Percentiles rank a stretch among this genome's conserved stretches.
These are phyloP conservation scores for Ochromonas danica DNA, from an alignment of 108 stramenopile species.

Conservation along the genomic window DNA sequence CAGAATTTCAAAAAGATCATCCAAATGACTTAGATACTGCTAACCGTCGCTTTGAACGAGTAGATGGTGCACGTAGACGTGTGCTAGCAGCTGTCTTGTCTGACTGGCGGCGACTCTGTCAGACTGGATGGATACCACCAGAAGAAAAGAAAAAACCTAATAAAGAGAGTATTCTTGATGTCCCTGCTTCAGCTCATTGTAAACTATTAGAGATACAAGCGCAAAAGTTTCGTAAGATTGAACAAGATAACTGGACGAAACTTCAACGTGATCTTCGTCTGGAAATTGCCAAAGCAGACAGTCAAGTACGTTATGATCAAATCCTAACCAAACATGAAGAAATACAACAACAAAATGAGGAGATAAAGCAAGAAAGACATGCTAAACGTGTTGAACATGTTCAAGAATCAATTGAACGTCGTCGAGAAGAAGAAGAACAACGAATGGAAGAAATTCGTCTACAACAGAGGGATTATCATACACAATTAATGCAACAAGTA, in stretches of 20 bases:
- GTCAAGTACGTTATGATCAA: background rate
- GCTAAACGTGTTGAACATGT: background rate
- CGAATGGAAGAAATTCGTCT: background rate
- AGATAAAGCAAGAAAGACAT: background rate
- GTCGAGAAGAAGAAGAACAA: background rate
- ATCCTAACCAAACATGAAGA: constrained; percentile 13
- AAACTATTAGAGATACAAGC: constrained; percentile 27
- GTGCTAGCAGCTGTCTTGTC: background rate
- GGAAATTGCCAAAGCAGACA: constrained; percentile 1
- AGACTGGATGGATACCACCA: background rate
- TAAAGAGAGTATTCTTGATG: background rate
- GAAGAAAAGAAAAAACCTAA: background rate
- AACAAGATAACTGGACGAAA: background rate
- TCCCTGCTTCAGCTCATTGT: background rate
- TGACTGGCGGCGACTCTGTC: background rate
- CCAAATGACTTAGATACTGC: constrained; percentile 16
- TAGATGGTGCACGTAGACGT: constrained; percentile 20
- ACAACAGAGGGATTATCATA: background rate
- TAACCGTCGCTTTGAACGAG: background rate
- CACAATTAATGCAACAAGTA: background rate
- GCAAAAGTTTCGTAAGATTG: constrained; percentile 31
- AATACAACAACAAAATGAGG: background rate
- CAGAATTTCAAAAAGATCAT: constrained; percentile 1
- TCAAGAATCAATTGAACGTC: background rate
- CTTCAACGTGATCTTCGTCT: background rate